Percentiles rank a stretch among this genome's conserved stretches.
phyloP scores from a whole-genome alignment of 257 asterid species.

The Eustoma russellianum region DNA sequence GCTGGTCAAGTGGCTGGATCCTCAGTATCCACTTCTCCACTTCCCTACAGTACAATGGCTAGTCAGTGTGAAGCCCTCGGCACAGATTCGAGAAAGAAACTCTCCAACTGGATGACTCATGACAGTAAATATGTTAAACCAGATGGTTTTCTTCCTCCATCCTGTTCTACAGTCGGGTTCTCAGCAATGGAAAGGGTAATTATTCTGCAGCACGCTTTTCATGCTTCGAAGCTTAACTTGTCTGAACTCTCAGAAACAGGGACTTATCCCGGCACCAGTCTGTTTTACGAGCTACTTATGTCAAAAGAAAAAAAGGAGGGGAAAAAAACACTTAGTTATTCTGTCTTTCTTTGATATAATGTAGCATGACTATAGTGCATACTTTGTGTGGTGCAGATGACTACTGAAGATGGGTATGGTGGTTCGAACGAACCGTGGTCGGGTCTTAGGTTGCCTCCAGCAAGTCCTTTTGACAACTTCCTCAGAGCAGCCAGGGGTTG shows the following conservation, averaged over 20 bases:
- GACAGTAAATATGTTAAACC: conserved; percentile 34
- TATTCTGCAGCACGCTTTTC: background rate
- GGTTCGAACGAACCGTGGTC: conserved; percentile 46
- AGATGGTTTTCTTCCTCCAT: conserved; percentile 19
- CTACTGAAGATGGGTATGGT: conserved; percentile 23
- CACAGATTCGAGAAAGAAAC: conserved; percentile 81
- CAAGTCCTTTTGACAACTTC: conserved; percentile 97
- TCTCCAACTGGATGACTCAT: conserved; percentile 70
- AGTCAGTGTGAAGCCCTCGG: conserved; percentile 89
- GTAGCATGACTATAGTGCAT: no score
- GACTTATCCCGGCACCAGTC: no score
- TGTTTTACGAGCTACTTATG: background rate
- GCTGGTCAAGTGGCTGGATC: conserved; percentile 99
- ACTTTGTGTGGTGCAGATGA: conserved; percentile 27
- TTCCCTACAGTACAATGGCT: conserved; percentile 79
- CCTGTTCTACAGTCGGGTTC: conserved; percentile 28
- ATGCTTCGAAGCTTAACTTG: background rate
- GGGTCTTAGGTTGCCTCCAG: conserved; percentile 87
- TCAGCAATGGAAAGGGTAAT: conserved; percentile 50
- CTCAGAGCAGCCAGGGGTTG: conserved; percentile 92
- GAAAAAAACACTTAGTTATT: no score
- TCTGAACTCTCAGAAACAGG: background rate
- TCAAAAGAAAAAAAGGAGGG: no score
- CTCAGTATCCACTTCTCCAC: conserved; percentile 81
- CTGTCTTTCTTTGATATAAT: no score